Conservation (phyloP, 2,329 filamentous ascomycete species). For the Monilinia laxa region DNA sequence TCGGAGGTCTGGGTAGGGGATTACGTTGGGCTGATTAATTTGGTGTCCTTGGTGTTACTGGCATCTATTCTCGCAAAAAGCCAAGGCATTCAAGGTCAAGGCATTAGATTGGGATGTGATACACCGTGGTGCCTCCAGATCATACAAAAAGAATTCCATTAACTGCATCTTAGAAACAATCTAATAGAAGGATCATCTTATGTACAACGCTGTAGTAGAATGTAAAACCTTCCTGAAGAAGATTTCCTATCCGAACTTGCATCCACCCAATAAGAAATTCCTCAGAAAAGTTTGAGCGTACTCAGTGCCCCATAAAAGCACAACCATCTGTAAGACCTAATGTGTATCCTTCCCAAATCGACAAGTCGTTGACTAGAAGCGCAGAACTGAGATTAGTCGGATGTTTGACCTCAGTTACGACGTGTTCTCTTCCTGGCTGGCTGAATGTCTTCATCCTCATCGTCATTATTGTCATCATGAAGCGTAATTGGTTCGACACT, state of each 20-base stretch:
- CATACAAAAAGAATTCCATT: background rate
- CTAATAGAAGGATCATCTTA: background rate
- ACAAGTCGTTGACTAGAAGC: too few species aligned
- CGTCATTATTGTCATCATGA: background rate
- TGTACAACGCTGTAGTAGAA: background rate
- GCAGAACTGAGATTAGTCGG: too few species aligned
- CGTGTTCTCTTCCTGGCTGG: background rate
- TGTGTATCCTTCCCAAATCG: too few species aligned
- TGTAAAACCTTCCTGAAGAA: background rate
- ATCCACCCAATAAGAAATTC: too few species aligned
- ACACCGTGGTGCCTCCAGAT: background rate
- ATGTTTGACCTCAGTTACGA: too few species aligned
- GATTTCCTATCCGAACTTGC: too few species aligned
- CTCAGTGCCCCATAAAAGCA: too few species aligned
- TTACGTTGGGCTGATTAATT: conserved; percentile 14
- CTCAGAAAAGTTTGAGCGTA: too few species aligned
- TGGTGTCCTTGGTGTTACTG: conserved; percentile 12
- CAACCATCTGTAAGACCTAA: too few species aligned
- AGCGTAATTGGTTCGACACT: too few species aligned
- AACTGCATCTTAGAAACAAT: background rate
- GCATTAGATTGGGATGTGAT: background rate
- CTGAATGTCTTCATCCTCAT: background rate
- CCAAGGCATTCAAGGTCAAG: background rate
- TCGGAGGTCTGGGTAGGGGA: background rate
- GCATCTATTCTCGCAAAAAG: background rate